Evolutionary conservation across 345 rosid genomes (phyloP).

Genomic region (Heritiera littoralis): DNA sequence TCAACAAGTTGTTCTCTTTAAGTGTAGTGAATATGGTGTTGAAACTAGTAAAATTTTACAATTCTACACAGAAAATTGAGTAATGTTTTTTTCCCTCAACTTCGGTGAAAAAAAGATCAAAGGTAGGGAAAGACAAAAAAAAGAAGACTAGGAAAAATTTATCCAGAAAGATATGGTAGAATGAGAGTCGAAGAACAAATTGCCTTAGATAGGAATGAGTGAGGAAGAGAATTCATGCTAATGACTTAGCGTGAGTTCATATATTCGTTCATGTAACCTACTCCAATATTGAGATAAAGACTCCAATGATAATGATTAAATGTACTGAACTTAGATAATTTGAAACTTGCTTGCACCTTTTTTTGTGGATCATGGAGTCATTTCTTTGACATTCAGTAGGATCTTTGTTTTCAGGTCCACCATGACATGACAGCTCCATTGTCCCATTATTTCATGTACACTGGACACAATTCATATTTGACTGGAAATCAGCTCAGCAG

Average conservation of each 20-base stretch:
- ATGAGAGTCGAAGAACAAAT: too few species aligned
- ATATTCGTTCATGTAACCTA: too few species aligned
- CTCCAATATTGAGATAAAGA: too few species aligned
- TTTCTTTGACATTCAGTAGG: not conserved
- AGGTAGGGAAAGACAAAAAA: too few species aligned
- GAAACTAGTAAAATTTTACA: not conserved
- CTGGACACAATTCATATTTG: conserved; percentile 92
- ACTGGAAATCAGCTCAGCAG: conserved; percentile 96
- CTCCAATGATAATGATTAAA: too few species aligned
- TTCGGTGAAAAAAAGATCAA: too few species aligned
- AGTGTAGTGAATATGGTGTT: not conserved
- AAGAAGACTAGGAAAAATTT: too few species aligned
- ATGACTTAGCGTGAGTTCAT: too few species aligned
- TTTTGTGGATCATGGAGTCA: not conserved
- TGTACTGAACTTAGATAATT: not conserved
- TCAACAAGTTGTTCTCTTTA: not conserved
- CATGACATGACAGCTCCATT: conserved; percentile 84
- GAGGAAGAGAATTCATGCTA: too few species aligned
- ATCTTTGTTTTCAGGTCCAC: conserved; percentile 60
- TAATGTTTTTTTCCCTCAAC: not conserved
- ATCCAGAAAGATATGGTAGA: too few species aligned
- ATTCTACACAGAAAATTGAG: not conserved
- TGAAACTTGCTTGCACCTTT: not conserved
- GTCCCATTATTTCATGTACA: conserved; percentile 84
- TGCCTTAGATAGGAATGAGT: too few species aligned